phyloP scores from a whole-genome alignment of 2,329 filamentous ascomycete genomes.

The Didymella keratinophila region DNA sequence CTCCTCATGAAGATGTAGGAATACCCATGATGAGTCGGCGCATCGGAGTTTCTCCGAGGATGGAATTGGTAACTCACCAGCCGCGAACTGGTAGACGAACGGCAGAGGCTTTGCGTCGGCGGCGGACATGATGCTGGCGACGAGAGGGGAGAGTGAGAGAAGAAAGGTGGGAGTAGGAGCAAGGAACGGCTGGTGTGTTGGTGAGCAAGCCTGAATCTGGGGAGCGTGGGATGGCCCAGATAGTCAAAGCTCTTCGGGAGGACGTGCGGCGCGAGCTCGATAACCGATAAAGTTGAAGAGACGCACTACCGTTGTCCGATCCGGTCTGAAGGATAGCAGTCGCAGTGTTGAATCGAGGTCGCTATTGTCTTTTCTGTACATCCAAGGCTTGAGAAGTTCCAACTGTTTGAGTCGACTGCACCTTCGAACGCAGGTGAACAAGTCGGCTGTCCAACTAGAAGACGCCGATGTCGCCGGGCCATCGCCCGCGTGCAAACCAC shows the following conservation, averaged over 20 bases:
- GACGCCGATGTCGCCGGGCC: conserved; percentile 15
- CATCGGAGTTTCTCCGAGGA: conserved; percentile 34
- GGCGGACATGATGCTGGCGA: conserved; percentile 53
- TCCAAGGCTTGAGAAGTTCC: neutral
- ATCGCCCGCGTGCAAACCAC: conserved; percentile 26
- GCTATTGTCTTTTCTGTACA: neutral
- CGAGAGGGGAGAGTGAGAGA: conserved; percentile 17
- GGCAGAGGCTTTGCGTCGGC: conserved; percentile 75
- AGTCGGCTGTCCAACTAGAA: conserved; percentile 14
- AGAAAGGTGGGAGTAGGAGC: conserved; percentile 19
- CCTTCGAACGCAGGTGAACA: neutral
- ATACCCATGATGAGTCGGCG: conserved; percentile 18
- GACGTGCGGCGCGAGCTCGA: neutral
- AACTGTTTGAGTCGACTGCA: neutral
- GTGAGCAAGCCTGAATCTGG: conserved; percentile 31
- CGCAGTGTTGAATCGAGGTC: neutral
- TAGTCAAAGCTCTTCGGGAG: conserved; percentile 10
- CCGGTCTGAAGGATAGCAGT: neutral
- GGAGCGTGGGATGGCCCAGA: conserved; percentile 42
- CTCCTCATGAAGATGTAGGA: conserved; percentile 9
- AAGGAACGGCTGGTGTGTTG: conserved; percentile 26
- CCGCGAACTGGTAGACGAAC: conserved; percentile 94
- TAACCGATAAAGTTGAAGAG: neutral
- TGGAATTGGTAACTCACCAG: conserved; percentile 67
- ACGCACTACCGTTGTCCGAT: neutral